These are phyloP conservation scores for Areca catechu DNA, from an alignment of 176 grass and related monocot genomes.

Conservation along the genomic window DNA sequence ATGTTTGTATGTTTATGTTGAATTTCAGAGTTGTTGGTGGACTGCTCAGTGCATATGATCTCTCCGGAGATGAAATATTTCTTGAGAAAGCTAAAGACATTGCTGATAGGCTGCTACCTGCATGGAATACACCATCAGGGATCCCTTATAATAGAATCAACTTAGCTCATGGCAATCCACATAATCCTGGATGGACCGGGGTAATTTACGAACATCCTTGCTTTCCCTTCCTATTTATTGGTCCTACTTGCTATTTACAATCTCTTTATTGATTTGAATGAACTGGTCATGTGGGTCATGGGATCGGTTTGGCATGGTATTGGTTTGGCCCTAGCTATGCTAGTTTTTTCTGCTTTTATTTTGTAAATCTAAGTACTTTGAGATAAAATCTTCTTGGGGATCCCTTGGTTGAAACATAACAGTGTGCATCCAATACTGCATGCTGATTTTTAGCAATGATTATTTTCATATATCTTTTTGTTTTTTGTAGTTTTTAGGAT, in stretches of 20 bases:
- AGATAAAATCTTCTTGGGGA: no score
- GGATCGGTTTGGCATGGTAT: no score
- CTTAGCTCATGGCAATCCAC: conserved; percentile 73
- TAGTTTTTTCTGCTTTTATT: no score
- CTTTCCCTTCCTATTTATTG: conserved; percentile 9
- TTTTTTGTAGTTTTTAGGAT: no score
- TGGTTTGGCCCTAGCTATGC: no score
- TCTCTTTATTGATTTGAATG: background rate
- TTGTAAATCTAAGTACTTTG: no score
- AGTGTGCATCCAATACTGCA: no score
- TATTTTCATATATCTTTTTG: no score
- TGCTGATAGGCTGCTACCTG: conserved; percentile 82
- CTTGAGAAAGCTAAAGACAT: conserved; percentile 96
- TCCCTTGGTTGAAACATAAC: no score
- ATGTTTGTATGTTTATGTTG: no score
- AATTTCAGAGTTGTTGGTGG: conserved; percentile 89
- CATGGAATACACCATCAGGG: conserved; percentile 95
- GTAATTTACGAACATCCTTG: conserved; percentile 36
- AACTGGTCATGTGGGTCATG: background rate
- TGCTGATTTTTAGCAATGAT: no score
- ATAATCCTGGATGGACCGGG: conserved; percentile 97
- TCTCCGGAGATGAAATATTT: conserved; percentile 88
- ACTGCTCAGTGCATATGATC: conserved; percentile 83
- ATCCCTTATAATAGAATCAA: conserved; percentile 96
- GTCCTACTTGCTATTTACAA: background rate